phyloP scores from a whole-genome alignment of 2,329 filamentous ascomycete species.

The Microcera coccophila region DNA sequence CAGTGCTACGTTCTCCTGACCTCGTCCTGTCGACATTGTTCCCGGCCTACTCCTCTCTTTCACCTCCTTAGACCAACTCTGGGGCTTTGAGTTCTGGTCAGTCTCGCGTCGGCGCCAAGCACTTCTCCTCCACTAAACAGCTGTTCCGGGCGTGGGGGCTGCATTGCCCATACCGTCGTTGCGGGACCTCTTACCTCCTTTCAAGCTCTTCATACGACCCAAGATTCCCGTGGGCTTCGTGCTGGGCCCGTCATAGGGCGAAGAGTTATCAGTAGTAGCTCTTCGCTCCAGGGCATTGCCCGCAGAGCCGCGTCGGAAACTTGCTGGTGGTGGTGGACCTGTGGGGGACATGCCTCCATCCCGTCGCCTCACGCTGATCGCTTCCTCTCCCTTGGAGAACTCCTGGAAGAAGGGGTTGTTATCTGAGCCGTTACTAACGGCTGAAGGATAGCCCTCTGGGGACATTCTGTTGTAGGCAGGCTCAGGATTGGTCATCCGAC shows the following conservation, averaged over 20 bases:
- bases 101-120: conserved; percentile 19
- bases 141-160: conserved; percentile 38
- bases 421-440: conserved; percentile 31
- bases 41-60: neutral
- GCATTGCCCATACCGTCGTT: conserved; percentile 36
- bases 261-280: conserved; percentile 54
- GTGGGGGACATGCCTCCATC: conserved; percentile 45
- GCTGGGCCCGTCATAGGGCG: conserved; percentile 38
- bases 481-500: conserved; percentile 57
- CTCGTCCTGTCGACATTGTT: conserved; percentile 11
- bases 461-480: conserved; percentile 41
- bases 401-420: conserved; percentile 82
- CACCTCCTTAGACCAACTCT: neutral
- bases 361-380: conserved; percentile 43
- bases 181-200: conserved; percentile 55
- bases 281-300: conserved; percentile 57
- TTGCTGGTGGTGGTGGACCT: conserved; percentile 50
- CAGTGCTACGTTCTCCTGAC: conserved; percentile 23
- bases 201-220: conserved; percentile 77
- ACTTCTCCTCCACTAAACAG: conserved; percentile 33
- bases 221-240: conserved; percentile 61
- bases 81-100: conserved; percentile 12
- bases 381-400: conserved; percentile 57
- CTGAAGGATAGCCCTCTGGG: conserved; percentile 35
- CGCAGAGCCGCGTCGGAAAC: conserved; percentile 34